These are phyloP conservation scores for Jaenimonas drosophilae DNA, from an alignment of 208 protist genomes.

Conservation along the genomic window DNA sequence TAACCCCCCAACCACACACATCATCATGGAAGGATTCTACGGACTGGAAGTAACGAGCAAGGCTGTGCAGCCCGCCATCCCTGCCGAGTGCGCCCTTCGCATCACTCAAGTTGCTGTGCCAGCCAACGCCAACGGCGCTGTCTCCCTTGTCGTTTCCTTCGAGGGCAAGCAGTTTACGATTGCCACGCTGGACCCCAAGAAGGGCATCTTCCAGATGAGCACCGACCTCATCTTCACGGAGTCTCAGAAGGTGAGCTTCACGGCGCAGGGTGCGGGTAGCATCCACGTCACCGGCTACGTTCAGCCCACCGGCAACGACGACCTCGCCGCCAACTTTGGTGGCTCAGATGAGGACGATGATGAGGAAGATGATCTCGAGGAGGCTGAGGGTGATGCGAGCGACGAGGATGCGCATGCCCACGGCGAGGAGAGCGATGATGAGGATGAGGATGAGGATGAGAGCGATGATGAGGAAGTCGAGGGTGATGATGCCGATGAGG, in stretches of 20 bases:
- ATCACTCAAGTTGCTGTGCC: constrained; percentile 83
- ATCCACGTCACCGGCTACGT: constrained; percentile 83
- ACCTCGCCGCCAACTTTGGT: no score
- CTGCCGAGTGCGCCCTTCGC: constrained; percentile 72
- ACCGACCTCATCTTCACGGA: constrained; percentile 83
- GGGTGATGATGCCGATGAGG: constrained; percentile 16
- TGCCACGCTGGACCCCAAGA: constrained; percentile 80
- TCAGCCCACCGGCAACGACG: constrained; percentile 69
- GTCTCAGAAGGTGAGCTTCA: constrained; percentile 61
- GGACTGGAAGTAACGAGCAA: constrained; percentile 58
- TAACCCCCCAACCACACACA: background rate
- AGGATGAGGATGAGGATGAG: constrained; percentile 17
- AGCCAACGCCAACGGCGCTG: constrained; percentile 56
- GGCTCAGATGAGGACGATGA: constrained; percentile 22
- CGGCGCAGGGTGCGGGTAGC: constrained; percentile 53
- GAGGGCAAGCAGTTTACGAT: constrained; percentile 86
- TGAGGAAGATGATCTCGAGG: constrained; percentile 27
- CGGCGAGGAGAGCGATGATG: constrained; percentile 19
- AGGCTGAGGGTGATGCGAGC: constrained; percentile 13
- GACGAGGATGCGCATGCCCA: constrained; percentile 24
- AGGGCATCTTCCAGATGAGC: constrained; percentile 69
- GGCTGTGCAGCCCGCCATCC: constrained; percentile 78
- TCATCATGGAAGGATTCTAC: constrained; percentile 84
- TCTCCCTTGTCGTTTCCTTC: constrained; percentile 67
- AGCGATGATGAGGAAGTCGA: constrained; percentile 35